A percentile compares a stretch with the other conserved stretches of the same genome.
Evolutionary conservation across 1,139 yeast species (phyloP).

Genomic region (Pichia inconspicua): DNA sequence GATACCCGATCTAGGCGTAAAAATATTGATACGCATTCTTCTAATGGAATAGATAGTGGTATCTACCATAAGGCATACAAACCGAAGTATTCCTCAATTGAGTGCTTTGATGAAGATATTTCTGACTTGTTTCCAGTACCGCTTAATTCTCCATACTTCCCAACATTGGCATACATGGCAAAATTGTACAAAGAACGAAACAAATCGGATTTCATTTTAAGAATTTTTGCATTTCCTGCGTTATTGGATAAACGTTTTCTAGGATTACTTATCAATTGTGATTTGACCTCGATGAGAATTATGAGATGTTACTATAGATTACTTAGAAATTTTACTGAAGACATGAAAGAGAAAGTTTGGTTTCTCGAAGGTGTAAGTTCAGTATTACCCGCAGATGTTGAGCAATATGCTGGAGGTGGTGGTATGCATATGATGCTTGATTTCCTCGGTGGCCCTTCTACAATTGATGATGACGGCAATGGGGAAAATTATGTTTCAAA

Average conservation of each 20-base stretch:
- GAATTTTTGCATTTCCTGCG: constrained; percentile 93
- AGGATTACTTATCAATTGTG: constrained; percentile 73
- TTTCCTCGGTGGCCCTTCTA: constrained; percentile 68
- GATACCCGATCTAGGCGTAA: neutral
- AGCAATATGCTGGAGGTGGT: constrained; percentile 78
- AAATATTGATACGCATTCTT: constrained; percentile 1
- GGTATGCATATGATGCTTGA: constrained; percentile 90
- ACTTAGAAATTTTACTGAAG: constrained; percentile 71
- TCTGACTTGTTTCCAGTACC: constrained; percentile 82
- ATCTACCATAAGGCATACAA: constrained; percentile 18
- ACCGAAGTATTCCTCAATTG: constrained; percentile 48
- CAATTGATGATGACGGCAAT: constrained; percentile 33
- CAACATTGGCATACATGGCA: constrained; percentile 79
- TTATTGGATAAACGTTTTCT: constrained; percentile 72
- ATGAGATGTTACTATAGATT: constrained; percentile 83
- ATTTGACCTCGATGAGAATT: constrained; percentile 77
- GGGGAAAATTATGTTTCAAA: constrained; percentile 39
- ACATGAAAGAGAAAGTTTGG: constrained; percentile 88
- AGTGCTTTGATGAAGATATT: constrained; percentile 81
- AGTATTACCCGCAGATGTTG: constrained; percentile 78
- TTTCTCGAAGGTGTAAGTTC: constrained; percentile 86
- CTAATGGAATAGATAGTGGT: constrained; percentile 8
- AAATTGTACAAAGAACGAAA: constrained; percentile 75
- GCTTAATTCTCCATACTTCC: constrained; percentile 73
- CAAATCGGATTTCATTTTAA: constrained; percentile 74